Evolutionary conservation across 176 grass and related monocot genomes (phyloP).

Genomic region (Carex parvula): DNA sequence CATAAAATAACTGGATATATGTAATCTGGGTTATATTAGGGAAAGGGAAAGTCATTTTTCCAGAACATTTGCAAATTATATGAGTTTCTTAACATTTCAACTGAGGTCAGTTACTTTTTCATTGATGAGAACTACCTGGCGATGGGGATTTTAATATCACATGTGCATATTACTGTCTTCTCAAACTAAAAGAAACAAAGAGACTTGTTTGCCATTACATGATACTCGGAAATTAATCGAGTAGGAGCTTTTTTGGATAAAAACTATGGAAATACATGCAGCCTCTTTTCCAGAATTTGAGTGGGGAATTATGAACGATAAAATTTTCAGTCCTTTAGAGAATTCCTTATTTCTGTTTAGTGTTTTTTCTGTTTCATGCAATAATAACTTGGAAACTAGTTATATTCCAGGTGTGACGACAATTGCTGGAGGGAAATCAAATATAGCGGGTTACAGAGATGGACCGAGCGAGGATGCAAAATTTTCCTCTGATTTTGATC

Average conservation of each 20-base stretch:
- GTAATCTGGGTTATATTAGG: background rate
- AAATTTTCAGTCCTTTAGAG: background rate
- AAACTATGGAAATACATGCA: background rate
- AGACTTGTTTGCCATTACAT: background rate
- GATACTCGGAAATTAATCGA: background rate
- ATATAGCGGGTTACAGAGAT: slow-evolving; percentile 86
- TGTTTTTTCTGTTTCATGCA: background rate
- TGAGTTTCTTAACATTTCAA: background rate
- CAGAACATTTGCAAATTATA: background rate
- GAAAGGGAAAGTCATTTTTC: background rate
- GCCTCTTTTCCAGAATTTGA: background rate
- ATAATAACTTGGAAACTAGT: background rate
- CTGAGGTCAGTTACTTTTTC: background rate
- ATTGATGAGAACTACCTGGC: background rate
- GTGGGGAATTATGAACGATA: background rate
- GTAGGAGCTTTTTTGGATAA: background rate
- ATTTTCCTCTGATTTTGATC: slow-evolving; percentile 93
- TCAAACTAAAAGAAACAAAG: background rate
- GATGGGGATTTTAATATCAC: background rate
- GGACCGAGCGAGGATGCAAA: slow-evolving; percentile 99
- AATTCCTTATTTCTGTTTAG: background rate
- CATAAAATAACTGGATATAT: background rate
- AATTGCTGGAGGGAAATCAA: slow-evolving; percentile 97
- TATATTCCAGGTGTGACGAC: slow-evolving; percentile 73
- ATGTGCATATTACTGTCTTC: background rate